A percentile compares a stretch with the other conserved stretches of the same genome.
Conservation (phyloP, 257 asterid genomes). For the Nicotiana undulata region DNA sequence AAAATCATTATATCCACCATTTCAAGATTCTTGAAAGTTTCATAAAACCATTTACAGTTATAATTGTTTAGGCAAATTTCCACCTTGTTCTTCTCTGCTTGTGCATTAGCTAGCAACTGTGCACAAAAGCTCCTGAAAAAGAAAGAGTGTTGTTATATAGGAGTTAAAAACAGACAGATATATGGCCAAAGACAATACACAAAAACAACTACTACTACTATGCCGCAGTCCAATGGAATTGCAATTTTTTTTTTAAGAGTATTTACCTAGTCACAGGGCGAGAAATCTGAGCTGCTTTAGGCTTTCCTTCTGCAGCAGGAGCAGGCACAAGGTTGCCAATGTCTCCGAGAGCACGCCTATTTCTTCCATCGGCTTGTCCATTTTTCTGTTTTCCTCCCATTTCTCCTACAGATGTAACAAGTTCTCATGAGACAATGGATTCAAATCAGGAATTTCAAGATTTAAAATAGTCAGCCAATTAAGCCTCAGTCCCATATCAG, state of each 20-base stretch:
- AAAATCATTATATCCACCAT: not conserved
- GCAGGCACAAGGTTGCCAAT: slow-evolving; percentile 58
- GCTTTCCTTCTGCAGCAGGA: slow-evolving; percentile 12
- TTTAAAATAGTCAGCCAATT: not conserved
- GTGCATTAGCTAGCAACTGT: slow-evolving; percentile 27
- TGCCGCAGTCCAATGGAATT: too few relatives aligned
- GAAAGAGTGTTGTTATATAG: too few relatives aligned
- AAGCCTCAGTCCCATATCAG: not conserved
- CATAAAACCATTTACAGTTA: not conserved
- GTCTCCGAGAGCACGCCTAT: slow-evolving; percentile 53
- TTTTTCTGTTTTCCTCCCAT: slow-evolving; percentile 41
- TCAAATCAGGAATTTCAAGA: not conserved
- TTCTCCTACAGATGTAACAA: not conserved
- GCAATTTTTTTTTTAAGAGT: too few relatives aligned
- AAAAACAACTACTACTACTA: too few relatives aligned
- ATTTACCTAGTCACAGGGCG: slow-evolving; percentile 23
- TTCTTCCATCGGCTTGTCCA: slow-evolving; percentile 38
- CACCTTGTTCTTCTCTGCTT: slow-evolving; percentile 11
- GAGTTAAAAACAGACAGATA: too few relatives aligned
- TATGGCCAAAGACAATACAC: too few relatives aligned
- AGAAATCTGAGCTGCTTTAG: slow-evolving; percentile 14
- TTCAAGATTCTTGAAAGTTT: slow-evolving; percentile 2
- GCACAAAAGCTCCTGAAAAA: slow-evolving; percentile 12
- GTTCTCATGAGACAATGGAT: not conserved
- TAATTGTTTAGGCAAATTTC: not conserved